These are phyloP conservation scores for Bipolaris oryzae DNA, from an alignment of 2,329 filamentous ascomycete genomes.

Conservation along the genomic window DNA sequence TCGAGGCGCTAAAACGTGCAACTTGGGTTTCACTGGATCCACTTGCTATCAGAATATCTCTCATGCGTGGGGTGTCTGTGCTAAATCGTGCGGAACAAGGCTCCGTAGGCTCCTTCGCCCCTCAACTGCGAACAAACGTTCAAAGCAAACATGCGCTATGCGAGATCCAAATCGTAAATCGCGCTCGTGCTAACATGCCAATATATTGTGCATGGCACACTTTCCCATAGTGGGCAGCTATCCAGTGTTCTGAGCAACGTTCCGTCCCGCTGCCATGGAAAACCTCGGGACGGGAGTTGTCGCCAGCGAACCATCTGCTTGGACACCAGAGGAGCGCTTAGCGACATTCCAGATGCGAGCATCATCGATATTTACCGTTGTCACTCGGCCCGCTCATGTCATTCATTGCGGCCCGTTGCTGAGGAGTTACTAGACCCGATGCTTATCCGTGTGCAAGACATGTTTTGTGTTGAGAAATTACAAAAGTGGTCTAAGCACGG, in stretches of 20 bases:
- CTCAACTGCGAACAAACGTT: background rate
- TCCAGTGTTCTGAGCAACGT: background rate
- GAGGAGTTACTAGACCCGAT: background rate
- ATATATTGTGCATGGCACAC: background rate
- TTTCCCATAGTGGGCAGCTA: background rate
- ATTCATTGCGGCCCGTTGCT: slow-evolving; percentile 5
- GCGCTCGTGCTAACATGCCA: background rate
- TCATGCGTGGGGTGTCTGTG: background rate
- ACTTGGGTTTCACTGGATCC: background rate
- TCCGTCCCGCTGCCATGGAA: background rate
- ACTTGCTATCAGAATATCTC: background rate
- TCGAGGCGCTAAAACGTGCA: background rate
- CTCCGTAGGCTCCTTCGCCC: background rate
- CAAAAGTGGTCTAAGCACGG: background rate
- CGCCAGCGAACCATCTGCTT: slow-evolving; percentile 3
- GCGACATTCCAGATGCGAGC: slow-evolving; percentile 3
- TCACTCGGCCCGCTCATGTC: slow-evolving; percentile 9
- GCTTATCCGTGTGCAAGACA: background rate
- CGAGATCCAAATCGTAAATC: background rate
- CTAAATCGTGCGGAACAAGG: background rate
- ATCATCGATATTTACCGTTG: slow-evolving; percentile 16
- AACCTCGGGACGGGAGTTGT: background rate
- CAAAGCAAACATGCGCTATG: background rate
- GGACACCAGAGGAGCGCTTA: background rate
- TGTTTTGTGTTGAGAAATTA: slow-evolving; percentile 2